Evolutionary conservation across 106 monocot genomes (phyloP).

Genomic region (Allium cepa): DNA sequence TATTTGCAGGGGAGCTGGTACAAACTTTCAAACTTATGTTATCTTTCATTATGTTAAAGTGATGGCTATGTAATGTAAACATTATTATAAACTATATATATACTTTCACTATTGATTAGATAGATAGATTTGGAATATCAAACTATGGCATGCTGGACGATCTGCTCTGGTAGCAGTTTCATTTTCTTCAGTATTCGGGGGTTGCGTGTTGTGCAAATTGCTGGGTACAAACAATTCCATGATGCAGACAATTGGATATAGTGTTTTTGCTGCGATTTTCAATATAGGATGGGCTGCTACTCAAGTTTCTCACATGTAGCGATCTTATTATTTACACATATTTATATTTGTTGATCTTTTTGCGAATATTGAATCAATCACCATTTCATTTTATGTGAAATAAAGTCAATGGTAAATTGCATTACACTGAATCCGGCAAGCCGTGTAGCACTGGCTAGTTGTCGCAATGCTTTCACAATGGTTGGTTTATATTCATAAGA

Average conservation of each 20-base stretch:
- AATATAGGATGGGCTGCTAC: no score
- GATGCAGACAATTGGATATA: no score
- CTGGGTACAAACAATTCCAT: no score
- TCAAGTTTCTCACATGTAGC: no score
- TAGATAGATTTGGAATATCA: constrained; percentile 73
- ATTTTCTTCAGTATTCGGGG: constrained; percentile 85
- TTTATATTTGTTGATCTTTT: background rate
- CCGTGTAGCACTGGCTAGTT: constrained; percentile 72
- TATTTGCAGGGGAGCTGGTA: constrained; percentile 72
- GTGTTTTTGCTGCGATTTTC: no score
- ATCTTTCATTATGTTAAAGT: background rate
- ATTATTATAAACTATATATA: background rate
- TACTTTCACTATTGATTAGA: constrained; percentile 18
- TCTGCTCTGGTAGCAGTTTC: constrained; percentile 67
- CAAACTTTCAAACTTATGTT: background rate
- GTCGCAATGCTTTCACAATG: constrained; percentile 88
- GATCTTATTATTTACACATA: background rate
- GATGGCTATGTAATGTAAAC: background rate
- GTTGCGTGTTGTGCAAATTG: constrained; percentile 52
- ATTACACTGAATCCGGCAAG: constrained; percentile 58
- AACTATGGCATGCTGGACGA: constrained; percentile 72
- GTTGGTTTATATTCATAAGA: constrained; percentile 6
- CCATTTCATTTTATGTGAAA: background rate
- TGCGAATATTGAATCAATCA: background rate
- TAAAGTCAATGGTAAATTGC: constrained; percentile 80